Conservation (phyloP, 495 filamentous ascomycete species). For the Penicillium arizonense region DNA sequence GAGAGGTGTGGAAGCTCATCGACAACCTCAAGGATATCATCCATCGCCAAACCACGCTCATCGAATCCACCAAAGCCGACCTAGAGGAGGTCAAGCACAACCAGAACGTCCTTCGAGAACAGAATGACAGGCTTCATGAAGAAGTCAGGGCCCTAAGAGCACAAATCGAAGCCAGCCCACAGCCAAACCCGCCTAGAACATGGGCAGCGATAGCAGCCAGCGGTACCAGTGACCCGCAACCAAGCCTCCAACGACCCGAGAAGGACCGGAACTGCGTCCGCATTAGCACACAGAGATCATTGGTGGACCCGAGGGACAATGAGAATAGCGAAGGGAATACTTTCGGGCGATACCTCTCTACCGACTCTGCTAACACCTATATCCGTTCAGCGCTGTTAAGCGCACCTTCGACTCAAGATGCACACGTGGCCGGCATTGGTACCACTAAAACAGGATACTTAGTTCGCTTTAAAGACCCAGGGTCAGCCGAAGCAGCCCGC, state of each 20-base stretch:
- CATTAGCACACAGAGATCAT: slow-evolving; percentile 15
- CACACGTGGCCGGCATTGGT: slow-evolving; percentile 13
- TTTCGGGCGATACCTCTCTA: slow-evolving; percentile 22
- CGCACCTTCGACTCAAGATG: slow-evolving; percentile 13
- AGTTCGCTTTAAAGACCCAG: slow-evolving; percentile 19
- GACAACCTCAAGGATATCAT: slow-evolving; percentile 14
- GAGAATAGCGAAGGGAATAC: slow-evolving; percentile 9
- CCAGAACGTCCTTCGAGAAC: no score
- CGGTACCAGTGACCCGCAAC: no score
- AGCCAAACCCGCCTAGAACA: no score
- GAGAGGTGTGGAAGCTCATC: not conserved
- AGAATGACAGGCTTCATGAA: no score
- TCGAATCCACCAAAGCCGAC: slow-evolving; percentile 9
- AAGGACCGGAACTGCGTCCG: slow-evolving; percentile 9
- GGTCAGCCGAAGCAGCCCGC: slow-evolving; percentile 14
- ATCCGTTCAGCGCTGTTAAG: slow-evolving; percentile 13
- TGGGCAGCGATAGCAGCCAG: no score
- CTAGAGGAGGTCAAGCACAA: no score
- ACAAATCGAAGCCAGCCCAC: no score
- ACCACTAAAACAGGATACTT: slow-evolving; percentile 23
- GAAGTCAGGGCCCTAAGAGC: no score
- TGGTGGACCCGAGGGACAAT: slow-evolving; percentile 19
- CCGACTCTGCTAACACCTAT: slow-evolving; percentile 14
- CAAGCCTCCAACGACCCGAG: slow-evolving; percentile 1
- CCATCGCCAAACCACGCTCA: slow-evolving; percentile 11